phyloP scores from a whole-genome alignment of 1,139 yeast species.

The Pichia sp. region DNA sequence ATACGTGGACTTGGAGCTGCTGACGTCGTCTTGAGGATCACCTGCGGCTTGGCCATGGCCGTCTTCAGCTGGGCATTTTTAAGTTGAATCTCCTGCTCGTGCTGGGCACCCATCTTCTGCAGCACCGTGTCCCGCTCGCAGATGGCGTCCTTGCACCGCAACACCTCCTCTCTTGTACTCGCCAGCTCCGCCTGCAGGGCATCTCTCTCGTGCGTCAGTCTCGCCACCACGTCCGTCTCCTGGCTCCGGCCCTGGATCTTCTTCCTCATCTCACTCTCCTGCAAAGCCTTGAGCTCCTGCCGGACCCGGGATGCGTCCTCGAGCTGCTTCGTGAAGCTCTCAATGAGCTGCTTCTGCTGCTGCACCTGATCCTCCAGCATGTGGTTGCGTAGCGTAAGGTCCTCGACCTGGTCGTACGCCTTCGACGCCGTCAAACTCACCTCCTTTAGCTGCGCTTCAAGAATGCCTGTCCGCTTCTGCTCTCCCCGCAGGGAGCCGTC shows the following conservation, averaged over 20 bases:
- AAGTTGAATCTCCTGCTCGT: not conserved
- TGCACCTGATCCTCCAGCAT: conserved; percentile 24
- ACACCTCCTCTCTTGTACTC: not conserved
- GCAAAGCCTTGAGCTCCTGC: conserved; percentile 4
- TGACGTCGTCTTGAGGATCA: not conserved
- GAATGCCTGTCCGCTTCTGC: conserved; percentile 28
- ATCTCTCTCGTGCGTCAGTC: conserved; percentile 9
- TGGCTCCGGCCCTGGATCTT: conserved; percentile 1
- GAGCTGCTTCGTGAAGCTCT: conserved; percentile 17
- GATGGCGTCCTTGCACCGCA: not conserved
- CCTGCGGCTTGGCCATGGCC: not conserved
- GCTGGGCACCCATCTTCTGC: not conserved
- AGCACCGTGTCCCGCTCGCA: not conserved
- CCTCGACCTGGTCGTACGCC: conserved; percentile 25
- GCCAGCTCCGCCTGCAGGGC: conserved; percentile 4
- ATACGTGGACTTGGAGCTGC: not conserved
- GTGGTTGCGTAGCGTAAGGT: conserved; percentile 16
- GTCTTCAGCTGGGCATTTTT: not conserved
- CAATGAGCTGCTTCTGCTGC: conserved; percentile 24
- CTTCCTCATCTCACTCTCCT: conserved; percentile 11
- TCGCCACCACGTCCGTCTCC: conserved; percentile 1
- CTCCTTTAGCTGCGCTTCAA: conserved; percentile 23
- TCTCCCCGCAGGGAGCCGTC: conserved; percentile 29
- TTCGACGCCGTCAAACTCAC: conserved; percentile 23
- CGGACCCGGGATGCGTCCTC: conserved; percentile 16